Conservation (phyloP, 1,139 yeast genomes). For the Zygoascus sp. region DNA sequence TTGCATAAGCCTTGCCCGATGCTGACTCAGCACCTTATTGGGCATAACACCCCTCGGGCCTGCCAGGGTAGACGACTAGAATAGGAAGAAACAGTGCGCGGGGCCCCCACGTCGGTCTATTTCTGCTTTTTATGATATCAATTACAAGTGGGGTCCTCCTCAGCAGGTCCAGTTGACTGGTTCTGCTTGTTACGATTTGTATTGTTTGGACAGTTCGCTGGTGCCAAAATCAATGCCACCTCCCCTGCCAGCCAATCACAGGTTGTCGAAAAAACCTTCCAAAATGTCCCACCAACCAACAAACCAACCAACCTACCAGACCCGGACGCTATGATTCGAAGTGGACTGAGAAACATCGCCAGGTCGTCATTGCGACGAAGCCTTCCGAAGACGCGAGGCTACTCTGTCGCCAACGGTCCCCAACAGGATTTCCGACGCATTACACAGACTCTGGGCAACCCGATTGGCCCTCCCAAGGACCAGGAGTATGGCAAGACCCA, state of each 20-base stretch:
- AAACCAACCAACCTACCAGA: background rate
- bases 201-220: no score
- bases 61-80: no score
- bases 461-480: constrained; percentile 35
- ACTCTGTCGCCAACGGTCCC: constrained; percentile 3
- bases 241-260: constrained; percentile 9
- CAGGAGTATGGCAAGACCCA: constrained; percentile 33
- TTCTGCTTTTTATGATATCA: no score
- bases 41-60: no score
- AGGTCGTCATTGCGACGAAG: constrained; percentile 4
- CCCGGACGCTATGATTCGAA: constrained; percentile 3
- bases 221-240: no score
- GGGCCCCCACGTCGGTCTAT: no score
- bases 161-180: no score
- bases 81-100: no score
- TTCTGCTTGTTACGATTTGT: no score
- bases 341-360: constrained; percentile 9
- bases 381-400: background rate
- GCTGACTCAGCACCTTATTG: background rate
- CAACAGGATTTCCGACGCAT: constrained; percentile 11
- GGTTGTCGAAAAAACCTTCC: constrained; percentile 11
- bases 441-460: constrained; percentile 29
- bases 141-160: no score
- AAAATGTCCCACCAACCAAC: background rate
- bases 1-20: background rate